These are phyloP conservation scores for Flaveria bidentis DNA, from an alignment of 129 eudicot species.

Conservation along the genomic window DNA sequence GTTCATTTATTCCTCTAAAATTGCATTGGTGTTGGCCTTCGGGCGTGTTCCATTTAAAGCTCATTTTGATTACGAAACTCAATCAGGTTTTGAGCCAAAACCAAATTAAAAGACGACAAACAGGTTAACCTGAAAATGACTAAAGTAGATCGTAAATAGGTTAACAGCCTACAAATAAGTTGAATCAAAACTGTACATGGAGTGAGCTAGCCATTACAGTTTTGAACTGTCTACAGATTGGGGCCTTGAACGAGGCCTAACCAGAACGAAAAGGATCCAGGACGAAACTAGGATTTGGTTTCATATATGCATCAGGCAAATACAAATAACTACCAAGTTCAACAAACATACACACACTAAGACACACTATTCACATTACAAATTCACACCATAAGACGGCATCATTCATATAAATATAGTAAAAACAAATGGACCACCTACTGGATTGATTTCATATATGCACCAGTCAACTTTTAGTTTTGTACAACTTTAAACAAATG, in stretches of 20 bases:
- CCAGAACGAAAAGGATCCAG: background rate
- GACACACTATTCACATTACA: slow-evolving; percentile 8
- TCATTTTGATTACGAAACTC: no score
- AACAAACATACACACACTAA: background rate
- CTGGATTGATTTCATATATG: slow-evolving; percentile 7
- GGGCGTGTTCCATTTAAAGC: background rate
- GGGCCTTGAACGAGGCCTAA: no score
- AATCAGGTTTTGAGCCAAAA: no score
- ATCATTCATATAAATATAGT: background rate
- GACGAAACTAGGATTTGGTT: background rate
- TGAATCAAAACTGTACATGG: no score
- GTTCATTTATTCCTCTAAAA: background rate
- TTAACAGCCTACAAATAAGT: no score
- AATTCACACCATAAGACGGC: slow-evolving; percentile 20
- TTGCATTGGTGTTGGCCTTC: background rate
- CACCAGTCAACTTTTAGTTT: background rate
- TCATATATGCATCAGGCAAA: slow-evolving; percentile 9
- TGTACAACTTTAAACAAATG: slow-evolving; percentile 23
- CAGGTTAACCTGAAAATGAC: no score
- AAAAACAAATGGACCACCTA: background rate
- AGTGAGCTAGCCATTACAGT: no score
- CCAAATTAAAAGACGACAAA: no score
- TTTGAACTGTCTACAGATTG: no score
- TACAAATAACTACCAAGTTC: background rate
- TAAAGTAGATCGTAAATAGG: no score